Evolutionary conservation across 108 stramenopile genomes (phyloP), one percentile per base, ranked within the genome.

Genomic region (Skeletonema tropicum): DNA sequence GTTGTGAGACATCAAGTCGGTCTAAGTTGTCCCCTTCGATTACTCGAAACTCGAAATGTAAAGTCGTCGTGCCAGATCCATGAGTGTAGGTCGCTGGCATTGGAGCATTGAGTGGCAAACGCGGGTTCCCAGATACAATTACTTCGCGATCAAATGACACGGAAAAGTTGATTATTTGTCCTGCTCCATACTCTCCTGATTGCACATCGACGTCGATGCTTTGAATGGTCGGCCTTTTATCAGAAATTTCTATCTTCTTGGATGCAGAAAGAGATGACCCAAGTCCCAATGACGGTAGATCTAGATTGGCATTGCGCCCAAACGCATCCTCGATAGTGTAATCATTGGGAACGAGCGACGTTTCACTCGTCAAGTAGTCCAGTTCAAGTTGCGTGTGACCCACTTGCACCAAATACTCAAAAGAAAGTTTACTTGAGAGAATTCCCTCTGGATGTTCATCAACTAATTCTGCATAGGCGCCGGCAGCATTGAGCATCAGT

Each of bases 121-220:
- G 32, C 21, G 84, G 84, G 41, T 23, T 26, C 15, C 84, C 84
- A 64, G 42, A 68, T 15, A 82, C 80, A 0, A 19, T 66, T 42
- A 77, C 76, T 55, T 82, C 65, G 14, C 80, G 77, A 57, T 80
- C 71, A 52, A 86, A 86, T 0, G 71, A 70, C 30, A 86, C 64
- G 58, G 69, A 45, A 26, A 86, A 64, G 69, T 75, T 32, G 41
- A 79, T 57, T 55, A 66, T 60, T 17, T 86, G 74, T 29, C 85
- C 85, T 25, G 85, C 68, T 13, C 85, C 82, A 71, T 83, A 83
- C 48, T 79, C 69, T 25, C 80, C 84, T 11, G 59, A 21, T 9
- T 71, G 48, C 5, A 80, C 57, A 68, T 71, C 63, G 30, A 57
- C 45, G 30, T 19, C 21, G 41, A 84, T 62, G 26, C 66, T 57